Conservation (phyloP, 805 yeast genomes). For the Sugiyamaella americana region DNA sequence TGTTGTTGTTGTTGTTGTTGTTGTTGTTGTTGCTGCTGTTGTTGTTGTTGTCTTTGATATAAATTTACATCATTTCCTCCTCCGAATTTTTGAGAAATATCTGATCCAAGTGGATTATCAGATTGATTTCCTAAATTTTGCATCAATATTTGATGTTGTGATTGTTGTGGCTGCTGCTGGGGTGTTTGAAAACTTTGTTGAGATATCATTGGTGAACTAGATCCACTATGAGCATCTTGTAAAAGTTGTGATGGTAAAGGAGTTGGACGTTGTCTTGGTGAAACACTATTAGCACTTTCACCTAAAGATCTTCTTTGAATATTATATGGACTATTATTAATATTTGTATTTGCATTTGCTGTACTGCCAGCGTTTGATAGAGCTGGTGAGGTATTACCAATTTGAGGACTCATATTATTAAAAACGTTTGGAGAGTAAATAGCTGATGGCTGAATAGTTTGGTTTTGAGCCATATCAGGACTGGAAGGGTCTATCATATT, state of each 20-base stretch:
- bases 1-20: conserved; percentile 3
- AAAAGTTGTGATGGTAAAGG: conserved; percentile 22
- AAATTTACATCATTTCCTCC: conserved; percentile 10
- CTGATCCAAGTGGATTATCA: conserved; percentile 18
- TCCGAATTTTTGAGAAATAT: conserved; percentile 21
- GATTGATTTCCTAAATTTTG: conserved; percentile 5
- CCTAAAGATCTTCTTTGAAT: conserved; percentile 10
- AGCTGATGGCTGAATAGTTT: conserved; percentile 18
- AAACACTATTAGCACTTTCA: conserved; percentile 14
- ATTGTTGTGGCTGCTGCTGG: conserved; percentile 25
- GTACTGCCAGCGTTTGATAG: conserved; percentile 2
- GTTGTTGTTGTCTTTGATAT: not conserved
- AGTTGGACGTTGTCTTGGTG: conserved; percentile 19
- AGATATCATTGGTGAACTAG: conserved; percentile 14
- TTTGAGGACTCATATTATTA: conserved; percentile 15
- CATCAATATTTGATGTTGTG: conserved; percentile 3
- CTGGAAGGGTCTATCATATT: not conserved
- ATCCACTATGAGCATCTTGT: conserved; percentile 21
- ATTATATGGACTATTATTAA: not conserved
- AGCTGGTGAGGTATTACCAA: conserved; percentile 8
- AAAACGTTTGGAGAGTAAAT: conserved; percentile 17
- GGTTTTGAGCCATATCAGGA: conserved; percentile 3
- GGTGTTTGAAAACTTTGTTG: conserved; percentile 21
- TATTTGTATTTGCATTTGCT: conserved; percentile 1
- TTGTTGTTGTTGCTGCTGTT: conserved; percentile 11